These are phyloP conservation scores for Acanthochlamys bracteata DNA, from an alignment of 106 monocot genomes.

Conservation along the genomic window DNA sequence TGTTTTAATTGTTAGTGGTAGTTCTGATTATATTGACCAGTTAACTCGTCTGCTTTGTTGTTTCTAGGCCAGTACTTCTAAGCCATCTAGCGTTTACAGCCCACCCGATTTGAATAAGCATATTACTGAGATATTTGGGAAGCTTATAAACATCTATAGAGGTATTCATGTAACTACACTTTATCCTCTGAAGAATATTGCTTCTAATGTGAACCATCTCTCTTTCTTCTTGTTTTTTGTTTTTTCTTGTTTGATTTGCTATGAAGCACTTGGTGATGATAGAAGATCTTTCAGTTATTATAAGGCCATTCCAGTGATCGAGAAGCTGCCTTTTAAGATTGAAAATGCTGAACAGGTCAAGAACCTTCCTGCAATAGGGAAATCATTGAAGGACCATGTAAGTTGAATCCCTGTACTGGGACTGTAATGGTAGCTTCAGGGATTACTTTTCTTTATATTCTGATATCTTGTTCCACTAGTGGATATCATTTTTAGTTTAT, in stretches of 20 bases:
- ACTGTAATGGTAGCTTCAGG: no score
- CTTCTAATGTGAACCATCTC: background rate
- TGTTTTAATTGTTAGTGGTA: no score
- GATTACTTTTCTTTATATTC: no score
- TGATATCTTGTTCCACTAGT: no score
- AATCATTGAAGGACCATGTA: slow-evolving; percentile 90
- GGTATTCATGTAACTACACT: slow-evolving; percentile 28
- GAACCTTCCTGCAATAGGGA: slow-evolving; percentile 88
- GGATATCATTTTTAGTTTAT: no score
- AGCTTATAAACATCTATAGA: slow-evolving; percentile 82
- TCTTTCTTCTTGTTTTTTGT: slow-evolving; percentile 6
- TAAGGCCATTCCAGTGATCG: slow-evolving; percentile 94
- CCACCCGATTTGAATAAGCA: slow-evolving; percentile 82
- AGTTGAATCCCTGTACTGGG: no score
- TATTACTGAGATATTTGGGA: slow-evolving; percentile 86
- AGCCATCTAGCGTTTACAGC: slow-evolving; percentile 43
- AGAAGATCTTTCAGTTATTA: slow-evolving; percentile 93
- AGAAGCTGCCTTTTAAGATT: slow-evolving; percentile 85
- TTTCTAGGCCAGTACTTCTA: slow-evolving; percentile 21
- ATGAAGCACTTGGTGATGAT: slow-evolving; percentile 87
- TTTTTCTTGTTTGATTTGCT: slow-evolving; percentile 7
- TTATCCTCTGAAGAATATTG: no score
- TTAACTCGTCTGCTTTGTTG: slow-evolving; percentile 6
- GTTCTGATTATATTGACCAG: no score
- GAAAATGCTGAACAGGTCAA: slow-evolving; percentile 79